Conservation (phyloP, 2,329 filamentous ascomycete species). For the Ilyonectria robusta region DNA sequence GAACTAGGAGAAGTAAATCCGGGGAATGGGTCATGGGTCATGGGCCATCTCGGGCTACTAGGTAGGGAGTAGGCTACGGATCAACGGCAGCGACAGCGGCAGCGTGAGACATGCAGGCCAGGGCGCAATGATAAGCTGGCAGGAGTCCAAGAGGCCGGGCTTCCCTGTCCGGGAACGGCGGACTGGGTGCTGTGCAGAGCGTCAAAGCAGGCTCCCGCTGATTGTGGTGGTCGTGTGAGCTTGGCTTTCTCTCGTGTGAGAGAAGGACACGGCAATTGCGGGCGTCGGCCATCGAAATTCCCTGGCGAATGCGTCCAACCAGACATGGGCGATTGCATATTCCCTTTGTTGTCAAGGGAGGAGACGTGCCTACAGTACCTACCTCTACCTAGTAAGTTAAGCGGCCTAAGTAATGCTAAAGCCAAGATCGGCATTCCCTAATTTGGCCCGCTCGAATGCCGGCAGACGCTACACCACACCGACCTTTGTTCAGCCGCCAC, state of each 20-base stretch:
- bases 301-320: not conserved
- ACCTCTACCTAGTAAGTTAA: not conserved
- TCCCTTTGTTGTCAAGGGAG: not conserved
- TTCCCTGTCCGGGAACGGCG: not conserved
- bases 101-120: constrained; percentile 9
- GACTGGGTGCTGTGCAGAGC: not conserved
- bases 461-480: no score
- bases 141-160: not conserved
- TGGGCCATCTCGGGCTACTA: not conserved
- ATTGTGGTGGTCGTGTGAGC: not conserved
- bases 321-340: not conserved
- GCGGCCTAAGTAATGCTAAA: not conserved
- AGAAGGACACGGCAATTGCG: not conserved
- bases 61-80: not conserved
- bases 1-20: not conserved
- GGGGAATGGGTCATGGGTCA: not conserved
- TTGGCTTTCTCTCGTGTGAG: not conserved
- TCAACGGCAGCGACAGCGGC: not conserved
- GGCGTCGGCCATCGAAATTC: not conserved
- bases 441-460: no score
- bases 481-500: no score
- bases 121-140: constrained; percentile 4
- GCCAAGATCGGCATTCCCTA: not conserved
- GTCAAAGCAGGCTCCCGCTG: not conserved
- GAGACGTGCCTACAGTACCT: not conserved